Evolutionary conservation across 768 basidiomycete species (phyloP).

Genomic region (Dacryopinax spathularia): DNA sequence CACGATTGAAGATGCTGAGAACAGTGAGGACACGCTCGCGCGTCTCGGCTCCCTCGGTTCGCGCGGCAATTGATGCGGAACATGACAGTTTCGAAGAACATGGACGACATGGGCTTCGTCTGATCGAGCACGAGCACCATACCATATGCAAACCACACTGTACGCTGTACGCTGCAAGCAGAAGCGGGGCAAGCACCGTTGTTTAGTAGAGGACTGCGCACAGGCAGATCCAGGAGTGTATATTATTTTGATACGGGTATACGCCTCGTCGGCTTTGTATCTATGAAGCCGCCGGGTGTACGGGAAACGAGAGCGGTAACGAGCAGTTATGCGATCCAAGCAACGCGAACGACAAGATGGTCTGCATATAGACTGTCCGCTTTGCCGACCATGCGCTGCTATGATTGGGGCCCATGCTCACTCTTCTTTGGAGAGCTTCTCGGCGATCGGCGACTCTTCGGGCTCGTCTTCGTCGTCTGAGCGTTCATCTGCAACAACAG

Average conservation of each 20-base stretch:
- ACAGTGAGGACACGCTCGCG: slow-evolving; percentile 29
- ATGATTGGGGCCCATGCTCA: no score
- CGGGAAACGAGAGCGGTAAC: not conserved
- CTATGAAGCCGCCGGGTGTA: not conserved
- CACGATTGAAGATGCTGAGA: slow-evolving; percentile 29
- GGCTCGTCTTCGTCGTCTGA: slow-evolving; percentile 47
- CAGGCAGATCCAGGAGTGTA: not conserved
- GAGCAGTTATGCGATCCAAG: not conserved
- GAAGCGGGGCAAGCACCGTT: no score
- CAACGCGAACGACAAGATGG: not conserved
- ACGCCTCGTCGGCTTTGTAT: not conserved
- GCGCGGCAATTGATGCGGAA: not conserved
- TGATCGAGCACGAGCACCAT: not conserved
- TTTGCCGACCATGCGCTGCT: not conserved
- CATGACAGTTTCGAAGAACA: not conserved
- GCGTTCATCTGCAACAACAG: slow-evolving; percentile 48
- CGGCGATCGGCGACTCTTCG: slow-evolving; percentile 13
- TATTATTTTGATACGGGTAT: not conserved
- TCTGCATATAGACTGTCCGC: not conserved
- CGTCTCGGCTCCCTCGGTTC: slow-evolving; percentile 19
- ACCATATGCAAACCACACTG: no score
- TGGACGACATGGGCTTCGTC: not conserved
- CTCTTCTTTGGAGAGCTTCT: slow-evolving; percentile 12
- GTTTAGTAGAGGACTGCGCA: no score
- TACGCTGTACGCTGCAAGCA: no score